phyloP scores from a whole-genome alignment of 495 filamentous ascomycete genomes.

The Xylaria venustula region DNA sequence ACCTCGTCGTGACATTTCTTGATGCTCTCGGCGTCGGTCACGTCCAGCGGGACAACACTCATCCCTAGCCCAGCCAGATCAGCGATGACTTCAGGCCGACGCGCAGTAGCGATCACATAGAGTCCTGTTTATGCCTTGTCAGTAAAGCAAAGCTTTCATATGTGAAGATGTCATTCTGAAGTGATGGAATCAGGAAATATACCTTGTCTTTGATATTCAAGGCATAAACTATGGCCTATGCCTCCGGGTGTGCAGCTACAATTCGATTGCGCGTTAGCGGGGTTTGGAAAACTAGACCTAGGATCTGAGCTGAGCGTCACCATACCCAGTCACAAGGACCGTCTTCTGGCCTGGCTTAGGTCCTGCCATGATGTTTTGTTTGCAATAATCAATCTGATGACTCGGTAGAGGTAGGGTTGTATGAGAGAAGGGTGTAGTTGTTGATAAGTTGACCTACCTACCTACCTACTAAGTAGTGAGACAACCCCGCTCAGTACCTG shows the following conservation, averaged over 20 bases:
- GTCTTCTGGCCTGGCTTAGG: conserved; percentile 42
- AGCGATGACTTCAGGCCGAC: conserved; percentile 42
- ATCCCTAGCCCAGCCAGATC: conserved; percentile 48
- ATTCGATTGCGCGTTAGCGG: conserved; percentile 2
- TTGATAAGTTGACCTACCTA: no score
- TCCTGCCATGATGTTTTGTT: conserved; percentile 12
- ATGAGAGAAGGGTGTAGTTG: no score
- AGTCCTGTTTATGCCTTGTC: conserved; percentile 32
- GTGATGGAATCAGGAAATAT: background rate
- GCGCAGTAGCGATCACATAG: conserved; percentile 56
- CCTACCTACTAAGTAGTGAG: no score
- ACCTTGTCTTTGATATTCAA: conserved; percentile 52
- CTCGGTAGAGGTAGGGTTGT: no score
- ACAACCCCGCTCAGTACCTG: no score
- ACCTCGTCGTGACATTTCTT: conserved; percentile 45
- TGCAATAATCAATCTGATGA: background rate
- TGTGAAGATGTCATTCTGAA: background rate
- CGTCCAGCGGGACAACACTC: conserved; percentile 47
- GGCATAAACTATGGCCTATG: conserved; percentile 49
- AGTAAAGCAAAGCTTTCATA: background rate
- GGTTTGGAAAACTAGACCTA: background rate
- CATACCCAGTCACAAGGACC: conserved; percentile 53
- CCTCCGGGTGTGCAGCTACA: conserved; percentile 53
- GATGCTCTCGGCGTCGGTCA: conserved; percentile 52
- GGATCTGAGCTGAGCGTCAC: no score